These are phyloP conservation scores for Medicago ruthenica DNA, from an alignment of 306 rosid genomes.

Conservation along the genomic window DNA sequence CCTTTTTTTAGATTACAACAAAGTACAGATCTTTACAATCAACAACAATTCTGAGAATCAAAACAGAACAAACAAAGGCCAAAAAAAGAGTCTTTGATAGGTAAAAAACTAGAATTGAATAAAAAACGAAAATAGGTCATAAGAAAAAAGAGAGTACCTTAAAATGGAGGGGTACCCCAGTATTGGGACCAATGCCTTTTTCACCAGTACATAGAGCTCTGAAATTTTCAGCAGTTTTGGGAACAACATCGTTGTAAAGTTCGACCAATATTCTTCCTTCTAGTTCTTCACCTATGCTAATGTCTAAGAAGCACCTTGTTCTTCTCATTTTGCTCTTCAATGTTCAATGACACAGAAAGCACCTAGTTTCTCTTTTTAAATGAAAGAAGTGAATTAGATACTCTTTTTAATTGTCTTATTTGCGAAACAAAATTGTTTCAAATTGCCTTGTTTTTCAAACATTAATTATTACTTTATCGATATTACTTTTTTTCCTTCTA, in stretches of 20 bases:
- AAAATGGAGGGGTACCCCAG: slow-evolving; percentile 84
- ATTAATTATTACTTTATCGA: no score
- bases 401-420: no score
- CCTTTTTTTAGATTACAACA: slow-evolving; percentile 15
- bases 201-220: slow-evolving; percentile 94
- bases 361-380: not conserved
- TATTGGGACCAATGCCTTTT: slow-evolving; percentile 80
- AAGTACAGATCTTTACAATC: slow-evolving; percentile 22
- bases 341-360: not conserved
- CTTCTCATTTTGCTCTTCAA: slow-evolving; percentile 54
- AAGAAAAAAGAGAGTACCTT: slow-evolving; percentile 56
- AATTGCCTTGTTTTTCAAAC: no score
- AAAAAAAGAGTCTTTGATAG: not conserved
- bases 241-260: slow-evolving; percentile 74
- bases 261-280: slow-evolving; percentile 87
- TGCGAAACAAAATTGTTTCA: no score
- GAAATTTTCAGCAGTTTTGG: slow-evolving; percentile 82
- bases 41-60: not conserved
- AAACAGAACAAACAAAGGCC: not conserved
- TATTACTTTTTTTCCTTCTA: no score
- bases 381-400: no score
- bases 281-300: slow-evolving; percentile 79
- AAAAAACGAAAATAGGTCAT: not conserved
- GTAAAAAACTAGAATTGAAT: not conserved
- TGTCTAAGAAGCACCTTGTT: slow-evolving; percentile 76